Evolutionary conservation across 176 grass and related monocot species (phyloP).

Genomic region (Chloris gayana): DNA sequence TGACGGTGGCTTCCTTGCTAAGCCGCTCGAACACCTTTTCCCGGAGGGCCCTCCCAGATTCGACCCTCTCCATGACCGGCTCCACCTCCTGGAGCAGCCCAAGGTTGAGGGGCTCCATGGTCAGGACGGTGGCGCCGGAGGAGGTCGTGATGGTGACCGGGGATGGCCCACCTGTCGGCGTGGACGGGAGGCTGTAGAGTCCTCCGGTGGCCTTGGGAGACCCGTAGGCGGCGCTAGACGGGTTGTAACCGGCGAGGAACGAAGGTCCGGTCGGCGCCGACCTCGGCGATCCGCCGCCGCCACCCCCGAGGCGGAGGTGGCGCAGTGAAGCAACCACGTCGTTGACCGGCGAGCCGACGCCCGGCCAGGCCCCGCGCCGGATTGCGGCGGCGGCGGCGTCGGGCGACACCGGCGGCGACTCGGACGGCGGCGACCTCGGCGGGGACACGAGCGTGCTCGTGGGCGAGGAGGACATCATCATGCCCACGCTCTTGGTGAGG

Average conservation of each 20-base stretch:
- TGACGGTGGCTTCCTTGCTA: slow-evolving; percentile 54
- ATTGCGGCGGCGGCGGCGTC: slow-evolving; percentile 26
- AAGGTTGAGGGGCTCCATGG: slow-evolving; percentile 44
- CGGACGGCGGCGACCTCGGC: slow-evolving; percentile 56
- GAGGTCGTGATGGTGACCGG: neutral
- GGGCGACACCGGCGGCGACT: slow-evolving; percentile 81
- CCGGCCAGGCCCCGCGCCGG: slow-evolving; percentile 50
- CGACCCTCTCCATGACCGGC: slow-evolving; percentile 65
- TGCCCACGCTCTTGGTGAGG: slow-evolving; percentile 36
- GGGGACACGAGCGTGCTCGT: slow-evolving; percentile 80
- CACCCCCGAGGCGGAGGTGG: slow-evolving; percentile 59
- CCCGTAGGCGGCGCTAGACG: neutral
- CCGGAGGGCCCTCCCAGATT: slow-evolving; percentile 77
- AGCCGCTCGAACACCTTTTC: slow-evolving; percentile 84
- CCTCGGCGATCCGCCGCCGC: slow-evolving; percentile 41
- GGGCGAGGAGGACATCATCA: slow-evolving; percentile 57
- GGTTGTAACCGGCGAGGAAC: slow-evolving; percentile 36
- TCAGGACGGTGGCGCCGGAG: slow-evolving; percentile 28
- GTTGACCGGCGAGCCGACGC: slow-evolving; percentile 43
- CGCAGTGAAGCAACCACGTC: slow-evolving; percentile 62
- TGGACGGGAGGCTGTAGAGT: slow-evolving; percentile 64
- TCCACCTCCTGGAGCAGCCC: slow-evolving; percentile 43
- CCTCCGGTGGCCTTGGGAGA: slow-evolving; percentile 47
- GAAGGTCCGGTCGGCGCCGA: slow-evolving; percentile 44
- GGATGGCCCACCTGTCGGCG: slow-evolving; percentile 32